phyloP scores from a whole-genome alignment of 23 red algal species.

The Gracilaria vermiculophylla region DNA sequence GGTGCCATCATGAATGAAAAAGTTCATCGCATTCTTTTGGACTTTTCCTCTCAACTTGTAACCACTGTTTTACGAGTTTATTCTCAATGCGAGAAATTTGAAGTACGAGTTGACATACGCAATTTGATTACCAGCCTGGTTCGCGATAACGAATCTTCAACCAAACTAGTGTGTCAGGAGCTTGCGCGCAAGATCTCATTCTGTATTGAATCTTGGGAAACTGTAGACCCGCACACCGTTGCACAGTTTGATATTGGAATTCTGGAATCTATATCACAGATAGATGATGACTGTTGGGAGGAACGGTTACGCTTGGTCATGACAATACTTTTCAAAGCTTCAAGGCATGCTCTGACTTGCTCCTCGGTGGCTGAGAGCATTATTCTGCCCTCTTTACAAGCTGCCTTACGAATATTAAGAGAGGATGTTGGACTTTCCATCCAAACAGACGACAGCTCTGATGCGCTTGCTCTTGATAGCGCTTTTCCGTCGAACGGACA shows the following conservation, averaged over 20 bases:
- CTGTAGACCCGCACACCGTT: constrained; percentile 49
- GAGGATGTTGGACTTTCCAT: constrained; percentile 8
- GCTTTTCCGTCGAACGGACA: not conserved
- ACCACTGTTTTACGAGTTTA: constrained; percentile 29
- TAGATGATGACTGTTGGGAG: constrained; percentile 62
- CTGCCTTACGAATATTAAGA: constrained; percentile 32
- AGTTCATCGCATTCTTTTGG: not conserved
- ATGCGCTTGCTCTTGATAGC: not conserved
- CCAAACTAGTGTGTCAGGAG: constrained; percentile 45
- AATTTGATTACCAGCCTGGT: constrained; percentile 47
- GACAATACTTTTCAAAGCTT: constrained; percentile 64
- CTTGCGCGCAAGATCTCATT: constrained; percentile 60
- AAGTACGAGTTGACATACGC: constrained; percentile 35
- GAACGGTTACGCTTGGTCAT: constrained; percentile 60
- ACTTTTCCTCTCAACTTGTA: constrained; percentile 6
- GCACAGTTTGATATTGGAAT: constrained; percentile 59
- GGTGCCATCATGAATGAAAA: constrained; percentile 1
- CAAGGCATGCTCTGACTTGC: constrained; percentile 39
- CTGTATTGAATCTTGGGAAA: constrained; percentile 68
- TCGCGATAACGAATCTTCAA: constrained; percentile 35
- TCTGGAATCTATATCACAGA: constrained; percentile 42
- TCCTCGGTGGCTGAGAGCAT: constrained; percentile 59
- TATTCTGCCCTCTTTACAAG: constrained; percentile 54
- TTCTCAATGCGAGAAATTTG: constrained; percentile 36
- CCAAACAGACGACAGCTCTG: not conserved